phyloP scores from a whole-genome alignment of 2,329 filamentous ascomycete species.

The Aulographum hederae region DNA sequence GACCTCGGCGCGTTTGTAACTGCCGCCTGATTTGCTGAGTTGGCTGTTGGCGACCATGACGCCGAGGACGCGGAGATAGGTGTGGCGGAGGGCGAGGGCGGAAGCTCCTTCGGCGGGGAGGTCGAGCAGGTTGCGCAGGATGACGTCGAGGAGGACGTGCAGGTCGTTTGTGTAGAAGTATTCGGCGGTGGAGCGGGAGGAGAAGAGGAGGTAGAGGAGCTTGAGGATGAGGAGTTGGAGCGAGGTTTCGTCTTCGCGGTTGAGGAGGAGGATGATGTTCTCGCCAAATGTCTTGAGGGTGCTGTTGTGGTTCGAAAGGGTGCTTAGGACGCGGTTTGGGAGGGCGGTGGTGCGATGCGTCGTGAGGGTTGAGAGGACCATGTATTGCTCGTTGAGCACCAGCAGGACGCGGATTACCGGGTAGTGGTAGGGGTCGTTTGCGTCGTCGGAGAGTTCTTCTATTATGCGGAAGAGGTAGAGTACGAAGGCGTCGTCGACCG shows the following conservation, averaged over 20 bases:
- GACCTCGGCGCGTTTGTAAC: slow-evolving; percentile 85
- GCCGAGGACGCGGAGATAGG: slow-evolving; percentile 82
- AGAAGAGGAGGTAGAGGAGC: slow-evolving; percentile 86
- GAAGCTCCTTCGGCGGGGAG: slow-evolving; percentile 57
- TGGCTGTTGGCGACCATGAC: slow-evolving; percentile 85
- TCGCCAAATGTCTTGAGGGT: slow-evolving; percentile 89
- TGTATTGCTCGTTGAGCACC: slow-evolving; percentile 95
- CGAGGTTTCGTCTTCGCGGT: slow-evolving; percentile 83
- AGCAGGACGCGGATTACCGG: slow-evolving; percentile 83
- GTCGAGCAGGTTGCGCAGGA: slow-evolving; percentile 92
- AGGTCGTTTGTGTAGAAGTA: slow-evolving; percentile 99
- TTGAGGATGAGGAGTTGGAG: slow-evolving; percentile 94
- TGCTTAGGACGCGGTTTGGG: slow-evolving; percentile 79
- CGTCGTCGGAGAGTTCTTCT: slow-evolving; percentile 72
- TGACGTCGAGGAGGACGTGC: slow-evolving; percentile 82
- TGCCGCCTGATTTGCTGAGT: slow-evolving; percentile 55
- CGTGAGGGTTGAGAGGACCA: slow-evolving; percentile 45
- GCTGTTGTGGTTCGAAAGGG: slow-evolving; percentile 63
- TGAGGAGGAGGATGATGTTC: slow-evolving; percentile 88
- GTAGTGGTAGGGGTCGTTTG: slow-evolving; percentile 87
- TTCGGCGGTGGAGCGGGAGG: slow-evolving; percentile 77
- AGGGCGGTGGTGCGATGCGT: slow-evolving; percentile 28
- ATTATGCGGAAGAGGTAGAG: slow-evolving; percentile 71
- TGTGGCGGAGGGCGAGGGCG: slow-evolving; percentile 52
- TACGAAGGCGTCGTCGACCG: slow-evolving; percentile 61